Conservation (phyloP, 768 basidiomycete genomes). For the Rhizopogon salebrosus region DNA sequence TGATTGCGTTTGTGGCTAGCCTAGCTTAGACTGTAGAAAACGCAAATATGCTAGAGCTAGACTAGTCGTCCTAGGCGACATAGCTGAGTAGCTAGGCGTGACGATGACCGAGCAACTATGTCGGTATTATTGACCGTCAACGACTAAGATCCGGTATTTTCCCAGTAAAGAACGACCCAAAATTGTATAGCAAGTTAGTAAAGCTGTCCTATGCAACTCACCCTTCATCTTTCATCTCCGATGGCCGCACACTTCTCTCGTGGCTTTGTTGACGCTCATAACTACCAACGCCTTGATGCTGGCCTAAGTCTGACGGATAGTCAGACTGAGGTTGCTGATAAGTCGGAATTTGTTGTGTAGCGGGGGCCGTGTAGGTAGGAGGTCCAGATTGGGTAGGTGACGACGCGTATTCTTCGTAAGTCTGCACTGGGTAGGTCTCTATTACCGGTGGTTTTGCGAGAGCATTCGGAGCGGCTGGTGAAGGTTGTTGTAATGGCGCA, state of each 20-base stretch:
- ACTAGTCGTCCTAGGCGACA: constrained; percentile 58
- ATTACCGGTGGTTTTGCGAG: constrained; percentile 6
- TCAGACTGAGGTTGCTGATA: constrained; percentile 64
- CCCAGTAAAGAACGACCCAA: constrained; percentile 10
- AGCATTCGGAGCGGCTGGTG: constrained; percentile 6
- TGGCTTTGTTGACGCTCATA: constrained; percentile 39
- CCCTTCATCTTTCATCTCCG: constrained; percentile 99
- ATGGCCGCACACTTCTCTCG: constrained; percentile 70
- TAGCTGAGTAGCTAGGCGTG: constrained; percentile 43
- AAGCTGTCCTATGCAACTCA: constrained; percentile 44
- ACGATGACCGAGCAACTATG: constrained; percentile 40
- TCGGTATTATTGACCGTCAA: constrained; percentile 20
- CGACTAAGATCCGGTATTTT: constrained; percentile 23
- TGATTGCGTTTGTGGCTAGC: constrained; percentile 49
- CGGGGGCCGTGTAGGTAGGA: constrained; percentile 34
- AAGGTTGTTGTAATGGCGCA: constrained; percentile 16
- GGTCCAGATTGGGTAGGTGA: constrained; percentile 15
- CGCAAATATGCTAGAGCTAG: constrained; percentile 71
- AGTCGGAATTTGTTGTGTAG: constrained; percentile 72
- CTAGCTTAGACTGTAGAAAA: constrained; percentile 75
- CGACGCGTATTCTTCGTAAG: constrained; percentile 12
- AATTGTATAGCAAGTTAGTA: background rate
- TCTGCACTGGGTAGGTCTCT: constrained; percentile 9
- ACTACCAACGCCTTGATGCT: constrained; percentile 30
- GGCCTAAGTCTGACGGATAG: constrained; percentile 29